Percentiles rank a stretch among this genome's conserved stretches.
These are phyloP conservation scores for Mycena polygramma DNA, from an alignment of 768 basidiomycete genomes.

Conservation along the genomic window DNA sequence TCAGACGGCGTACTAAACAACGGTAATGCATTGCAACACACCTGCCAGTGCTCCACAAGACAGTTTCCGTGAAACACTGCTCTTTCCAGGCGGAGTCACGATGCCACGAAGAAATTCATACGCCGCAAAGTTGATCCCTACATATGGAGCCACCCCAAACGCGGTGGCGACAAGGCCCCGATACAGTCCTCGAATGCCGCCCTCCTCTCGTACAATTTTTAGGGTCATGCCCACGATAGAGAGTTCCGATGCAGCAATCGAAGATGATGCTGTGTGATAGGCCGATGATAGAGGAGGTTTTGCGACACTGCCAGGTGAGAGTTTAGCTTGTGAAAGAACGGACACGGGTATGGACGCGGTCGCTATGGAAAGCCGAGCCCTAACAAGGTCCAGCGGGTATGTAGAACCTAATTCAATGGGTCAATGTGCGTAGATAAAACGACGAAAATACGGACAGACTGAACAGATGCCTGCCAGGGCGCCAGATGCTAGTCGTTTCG, in stretches of 20 bases:
- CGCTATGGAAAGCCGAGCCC: slow-evolving; percentile 92
- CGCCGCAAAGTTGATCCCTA: slow-evolving; percentile 93
- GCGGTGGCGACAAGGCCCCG: slow-evolving; percentile 89
- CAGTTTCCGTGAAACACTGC: slow-evolving; percentile 75
- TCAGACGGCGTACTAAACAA: slow-evolving; percentile 8
- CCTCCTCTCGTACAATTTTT: slow-evolving; percentile 93
- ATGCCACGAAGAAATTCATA: slow-evolving; percentile 87
- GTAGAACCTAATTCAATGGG: slow-evolving; percentile 69
- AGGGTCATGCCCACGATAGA: slow-evolving; percentile 91
- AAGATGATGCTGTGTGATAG: slow-evolving; percentile 68
- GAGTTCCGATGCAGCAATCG: slow-evolving; percentile 58
- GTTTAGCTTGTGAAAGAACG: slow-evolving; percentile 30
- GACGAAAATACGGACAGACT: slow-evolving; percentile 76
- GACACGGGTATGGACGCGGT: slow-evolving; percentile 79
- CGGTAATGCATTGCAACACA: slow-evolving; percentile 44
- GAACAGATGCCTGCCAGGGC: slow-evolving; percentile 95
- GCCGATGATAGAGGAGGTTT: slow-evolving; percentile 59
- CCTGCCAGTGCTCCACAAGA: slow-evolving; percentile 90
- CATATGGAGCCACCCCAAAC: slow-evolving; percentile 91
- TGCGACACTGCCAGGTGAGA: slow-evolving; percentile 41
- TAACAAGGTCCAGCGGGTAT: slow-evolving; percentile 94
- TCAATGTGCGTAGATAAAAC: slow-evolving; percentile 25
- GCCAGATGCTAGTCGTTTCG: slow-evolving; percentile 86
- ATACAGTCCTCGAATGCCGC: slow-evolving; percentile 89
- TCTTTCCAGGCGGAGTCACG: slow-evolving; percentile 88